phyloP scores from a whole-genome alignment of 768 basidiomycete genomes.

The Kwoniella sp. region DNA sequence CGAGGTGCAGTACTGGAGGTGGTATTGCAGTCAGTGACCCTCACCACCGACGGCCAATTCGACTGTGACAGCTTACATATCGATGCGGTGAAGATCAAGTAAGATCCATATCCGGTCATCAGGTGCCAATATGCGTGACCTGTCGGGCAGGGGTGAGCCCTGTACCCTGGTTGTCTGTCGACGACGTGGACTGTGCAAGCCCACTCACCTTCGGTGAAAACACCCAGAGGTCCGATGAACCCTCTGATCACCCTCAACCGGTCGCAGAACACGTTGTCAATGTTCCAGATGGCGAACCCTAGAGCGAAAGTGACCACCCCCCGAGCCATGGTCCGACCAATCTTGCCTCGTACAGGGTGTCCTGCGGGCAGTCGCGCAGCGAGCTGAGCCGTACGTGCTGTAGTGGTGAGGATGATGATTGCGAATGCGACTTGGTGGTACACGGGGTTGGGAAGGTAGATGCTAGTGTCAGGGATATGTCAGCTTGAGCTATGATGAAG shows the following conservation, averaged over 20 bases:
- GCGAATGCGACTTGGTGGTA: constrained; percentile 77
- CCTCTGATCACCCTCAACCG: constrained; percentile 21
- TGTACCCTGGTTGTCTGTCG: not conserved
- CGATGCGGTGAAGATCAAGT: constrained; percentile 36
- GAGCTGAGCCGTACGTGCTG: constrained; percentile 57
- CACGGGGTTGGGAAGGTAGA: constrained; percentile 66
- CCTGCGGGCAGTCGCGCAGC: constrained; percentile 53
- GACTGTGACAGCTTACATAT: too few relatives aligned
- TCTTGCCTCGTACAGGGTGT: constrained; percentile 51
- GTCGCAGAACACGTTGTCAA: constrained; percentile 73
- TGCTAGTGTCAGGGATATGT: constrained; percentile 51
- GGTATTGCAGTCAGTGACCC: too few relatives aligned
- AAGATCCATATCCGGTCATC: constrained; percentile 40
- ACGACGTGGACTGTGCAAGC: not conserved
- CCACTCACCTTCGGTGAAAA: constrained; percentile 39
- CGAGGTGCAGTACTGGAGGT: constrained; percentile 28
- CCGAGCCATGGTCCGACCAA: constrained; percentile 52
- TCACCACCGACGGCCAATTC: too few relatives aligned
- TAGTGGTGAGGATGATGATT: constrained; percentile 55
- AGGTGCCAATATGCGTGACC: constrained; percentile 46
- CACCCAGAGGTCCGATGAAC: constrained; percentile 22
- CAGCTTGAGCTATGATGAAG: not conserved
- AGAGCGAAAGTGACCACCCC: constrained; percentile 60
- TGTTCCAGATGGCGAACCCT: constrained; percentile 72
- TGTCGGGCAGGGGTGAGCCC: not conserved